Base-by-base conservation (phyloP, 2,329 filamentous ascomycete genomes). In the Colletotrichum australisinense region DNA sequence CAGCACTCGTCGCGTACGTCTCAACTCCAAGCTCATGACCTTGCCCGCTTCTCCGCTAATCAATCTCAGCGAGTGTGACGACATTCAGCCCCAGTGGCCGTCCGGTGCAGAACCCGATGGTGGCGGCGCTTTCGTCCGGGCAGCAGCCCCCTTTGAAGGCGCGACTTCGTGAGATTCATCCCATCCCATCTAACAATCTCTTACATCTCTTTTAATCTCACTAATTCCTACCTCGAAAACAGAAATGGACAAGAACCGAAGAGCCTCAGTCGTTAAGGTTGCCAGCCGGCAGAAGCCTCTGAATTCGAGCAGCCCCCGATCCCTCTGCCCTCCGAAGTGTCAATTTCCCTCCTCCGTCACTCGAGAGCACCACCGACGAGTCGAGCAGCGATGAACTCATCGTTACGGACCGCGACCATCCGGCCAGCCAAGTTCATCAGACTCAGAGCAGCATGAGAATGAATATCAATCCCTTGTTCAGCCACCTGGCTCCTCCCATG, bases 231-330 rank as follows among this genome's bases (percentile, higher is more conserved):
- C 24, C 28, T 7, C 14, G 5, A 4, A 11, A n/a, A 24, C 24
- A 72, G 69, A 64, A 19, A 72, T 58, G 12, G 69, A 72, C 42
- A n/a, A 55, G 14, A 59, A 69, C 30, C 67, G 67, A 46, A 60
- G 69, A 59, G 69, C 69, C 9, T 69, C 66, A 3, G 52, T 72
- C 32, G 42, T 72, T 26, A 28, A 42, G 24, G 12, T 62, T 14
- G 16, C 49, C 11, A 69, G 38, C 22, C 59, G 65, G n/a, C 26
- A 42, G 35, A 60, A 60, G 49, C 26, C 6, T 11, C n/a, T 30
- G 30, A 26, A 22, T 5, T 42, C 42, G 9, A 59, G 53, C 19
- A 69, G 24, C 30, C 26, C 3, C 38, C 42, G 7, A 19, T 46
- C 16, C 52, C 3, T 69, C 69, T 12, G 22, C 53, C 5, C 66